Base-by-base conservation (phyloP, 2,329 filamentous ascomycete genomes). In the Geosmithia morbida region DNA sequence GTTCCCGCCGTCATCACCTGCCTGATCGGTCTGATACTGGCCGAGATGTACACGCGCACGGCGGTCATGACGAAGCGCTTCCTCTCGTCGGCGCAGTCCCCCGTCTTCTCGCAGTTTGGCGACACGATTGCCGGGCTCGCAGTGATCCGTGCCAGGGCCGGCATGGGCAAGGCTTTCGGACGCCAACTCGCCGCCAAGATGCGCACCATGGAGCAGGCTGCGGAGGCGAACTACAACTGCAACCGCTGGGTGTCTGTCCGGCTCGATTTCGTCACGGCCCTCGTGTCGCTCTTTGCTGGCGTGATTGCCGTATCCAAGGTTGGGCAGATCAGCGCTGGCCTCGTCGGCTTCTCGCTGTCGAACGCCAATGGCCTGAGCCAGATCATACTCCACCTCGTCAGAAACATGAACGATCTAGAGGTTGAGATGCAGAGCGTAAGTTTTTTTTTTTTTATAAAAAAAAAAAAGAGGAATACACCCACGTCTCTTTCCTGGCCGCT, bases 181-280 rank as follows among this genome's bases (percentile, higher is more conserved):
- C 57, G 66, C 22, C 64, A 72, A 33, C 57, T 78, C n/a, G 73
- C 74, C 1, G 62, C 70, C 26, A 71, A 71, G 52, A 51, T 78
- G 30, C 64, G 69, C 1, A 56, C 66, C 1, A 72, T 68, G 58
- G 66, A 69, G 11, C 65, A 66, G 6, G 62, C 71, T 0, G 60
- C 65, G 0, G 72, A 77, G 54, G 62, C 73, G 1, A 69, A 67
- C 44, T 75, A 67, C 51, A 77, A 76, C 56, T 70, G 69, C 50
- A 79, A 79, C 54, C 69, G 75, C 7, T 79, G 75, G 75, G 70
- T 79, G 2, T 66, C 68, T 1, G 65, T 77, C 40, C 69, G 75
- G 5, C 64, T 75, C 4, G 74, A 77, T 50, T 66, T 75, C 52
- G 68, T 73, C 46, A 75, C 73, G 2, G 71, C 73, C 0, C 57